phyloP scores from a whole-genome alignment of 2,329 filamentous ascomycete genomes.

The Penicillium brasilianum region DNA sequence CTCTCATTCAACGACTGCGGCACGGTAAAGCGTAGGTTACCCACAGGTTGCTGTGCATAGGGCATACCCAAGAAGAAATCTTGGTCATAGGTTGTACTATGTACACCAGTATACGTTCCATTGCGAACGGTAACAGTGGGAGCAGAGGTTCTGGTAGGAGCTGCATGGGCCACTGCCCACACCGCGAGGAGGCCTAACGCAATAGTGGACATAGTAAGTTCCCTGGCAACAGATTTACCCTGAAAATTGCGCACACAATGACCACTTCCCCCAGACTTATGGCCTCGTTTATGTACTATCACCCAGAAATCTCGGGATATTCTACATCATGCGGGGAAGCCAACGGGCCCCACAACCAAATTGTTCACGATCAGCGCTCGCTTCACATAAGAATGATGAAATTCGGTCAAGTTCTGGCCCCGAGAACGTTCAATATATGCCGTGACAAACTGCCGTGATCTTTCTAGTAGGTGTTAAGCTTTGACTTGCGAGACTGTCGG shows the following conservation, averaged over 20 bases:
- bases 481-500: neutral
- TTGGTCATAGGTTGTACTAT: constrained; percentile 50
- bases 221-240: neutral
- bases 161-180: constrained; percentile 23
- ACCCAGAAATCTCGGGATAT: constrained; percentile 2
- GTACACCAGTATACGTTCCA: constrained; percentile 55
- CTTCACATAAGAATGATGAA: neutral
- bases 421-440: neutral
- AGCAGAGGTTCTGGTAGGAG: constrained; percentile 25
- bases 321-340: constrained; percentile 15
- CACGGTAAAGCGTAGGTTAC: constrained; percentile 58
- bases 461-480: neutral
- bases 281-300: neutral
- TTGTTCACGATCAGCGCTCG: constrained; percentile 17
- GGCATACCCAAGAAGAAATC: constrained; percentile 62
- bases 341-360: constrained; percentile 15
- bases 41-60: constrained; percentile 61
- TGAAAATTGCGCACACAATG: neutral
- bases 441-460: neutral
- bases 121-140: constrained; percentile 48
- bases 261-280: neutral
- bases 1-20: constrained; percentile 56
- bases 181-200: constrained; percentile 20
- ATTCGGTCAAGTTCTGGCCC: neutral
- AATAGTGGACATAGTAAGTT: constrained; percentile 12